Evolutionary conservation across 495 filamentous ascomycete genomes (phyloP).

Genomic region (Hypoxylon lienhwacheense): DNA sequence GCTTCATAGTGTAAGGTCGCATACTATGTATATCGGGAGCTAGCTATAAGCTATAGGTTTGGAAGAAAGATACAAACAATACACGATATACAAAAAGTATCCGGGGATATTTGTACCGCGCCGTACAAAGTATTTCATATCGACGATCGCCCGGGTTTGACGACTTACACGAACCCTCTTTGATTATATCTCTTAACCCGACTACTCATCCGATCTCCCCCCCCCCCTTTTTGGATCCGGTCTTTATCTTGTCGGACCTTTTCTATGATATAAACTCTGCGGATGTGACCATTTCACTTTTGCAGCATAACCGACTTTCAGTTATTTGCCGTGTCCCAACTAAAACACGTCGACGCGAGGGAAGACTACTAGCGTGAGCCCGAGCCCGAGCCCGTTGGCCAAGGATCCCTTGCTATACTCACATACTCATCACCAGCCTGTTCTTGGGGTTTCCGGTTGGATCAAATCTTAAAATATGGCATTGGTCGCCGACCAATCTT

Average conservation of each 20-base stretch:
- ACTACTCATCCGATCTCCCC: no score
- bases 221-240: no score
- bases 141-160: slow-evolving; percentile 1
- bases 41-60: slow-evolving; percentile 5
- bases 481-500: slow-evolving; percentile 36
- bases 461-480: slow-evolving; percentile 31
- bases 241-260: slow-evolving; percentile 3
- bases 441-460: slow-evolving; percentile 3
- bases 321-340: slow-evolving; percentile 10
- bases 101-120: no score
- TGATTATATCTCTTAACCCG: no score
- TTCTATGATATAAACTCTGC: slow-evolving; percentile 25
- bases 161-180: slow-evolving; percentile 21
- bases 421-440: slow-evolving; percentile 14
- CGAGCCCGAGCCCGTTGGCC: slow-evolving; percentile 11
- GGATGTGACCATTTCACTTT: slow-evolving; percentile 35
- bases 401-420: slow-evolving; percentile 18
- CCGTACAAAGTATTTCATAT: slow-evolving; percentile 4
- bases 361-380: slow-evolving; percentile 22
- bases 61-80: slow-evolving; percentile 8
- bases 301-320: neutral
- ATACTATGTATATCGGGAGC: slow-evolving; percentile 11
- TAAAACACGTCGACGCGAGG: slow-evolving; percentile 31
- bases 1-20: slow-evolving; percentile 24
- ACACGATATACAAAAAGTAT: no score